Percentiles rank a stretch among this genome's conserved stretches.
phyloP scores from a whole-genome alignment of 1,139 yeast genomes.

The Zygosaccharomyces sapae region DNA sequence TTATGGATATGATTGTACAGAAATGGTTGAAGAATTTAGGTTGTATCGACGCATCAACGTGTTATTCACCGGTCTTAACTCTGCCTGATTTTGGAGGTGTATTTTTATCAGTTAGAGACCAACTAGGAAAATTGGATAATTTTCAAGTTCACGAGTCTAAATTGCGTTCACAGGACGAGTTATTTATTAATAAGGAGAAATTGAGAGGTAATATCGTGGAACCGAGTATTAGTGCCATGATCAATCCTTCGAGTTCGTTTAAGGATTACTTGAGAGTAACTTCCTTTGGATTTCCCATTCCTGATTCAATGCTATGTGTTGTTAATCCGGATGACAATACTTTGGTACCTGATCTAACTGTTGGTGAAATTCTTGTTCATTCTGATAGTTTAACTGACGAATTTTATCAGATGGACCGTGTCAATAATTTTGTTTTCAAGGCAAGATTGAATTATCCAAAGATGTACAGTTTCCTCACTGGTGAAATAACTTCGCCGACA shows the following conservation, averaged over 20 bases:
- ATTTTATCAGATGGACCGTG: conserved; percentile 35
- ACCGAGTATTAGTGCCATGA: conserved; percentile 33
- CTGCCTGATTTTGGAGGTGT: conserved; percentile 94
- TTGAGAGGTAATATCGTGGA: conserved; percentile 74
- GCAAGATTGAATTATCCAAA: conserved; percentile 33
- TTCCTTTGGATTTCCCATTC: conserved; percentile 90
- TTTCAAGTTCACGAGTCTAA: conserved; percentile 32
- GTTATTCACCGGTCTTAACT: conserved; percentile 85
- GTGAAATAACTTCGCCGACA: conserved; percentile 11
- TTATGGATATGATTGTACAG: conserved; percentile 83
- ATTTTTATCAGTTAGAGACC: conserved; percentile 86
- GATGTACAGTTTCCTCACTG: conserved; percentile 27
- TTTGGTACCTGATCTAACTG: conserved; percentile 87
- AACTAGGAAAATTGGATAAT: conserved; percentile 50
- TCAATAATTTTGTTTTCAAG: conserved; percentile 36
- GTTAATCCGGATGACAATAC: conserved; percentile 80
- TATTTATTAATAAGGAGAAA: conserved; percentile 76
- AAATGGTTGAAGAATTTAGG: conserved; percentile 91
- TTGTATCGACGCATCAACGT: conserved; percentile 68
- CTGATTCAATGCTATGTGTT: conserved; percentile 88
- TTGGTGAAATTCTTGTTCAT: conserved; percentile 94
- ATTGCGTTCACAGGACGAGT: conserved; percentile 43
- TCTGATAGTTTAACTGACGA: conserved; percentile 33
- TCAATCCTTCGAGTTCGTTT: conserved; percentile 31
- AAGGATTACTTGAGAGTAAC: conserved; percentile 63